Base-by-base conservation (phyloP, 2,329 filamentous ascomycete genomes). In the Volutella citrinella region DNA sequence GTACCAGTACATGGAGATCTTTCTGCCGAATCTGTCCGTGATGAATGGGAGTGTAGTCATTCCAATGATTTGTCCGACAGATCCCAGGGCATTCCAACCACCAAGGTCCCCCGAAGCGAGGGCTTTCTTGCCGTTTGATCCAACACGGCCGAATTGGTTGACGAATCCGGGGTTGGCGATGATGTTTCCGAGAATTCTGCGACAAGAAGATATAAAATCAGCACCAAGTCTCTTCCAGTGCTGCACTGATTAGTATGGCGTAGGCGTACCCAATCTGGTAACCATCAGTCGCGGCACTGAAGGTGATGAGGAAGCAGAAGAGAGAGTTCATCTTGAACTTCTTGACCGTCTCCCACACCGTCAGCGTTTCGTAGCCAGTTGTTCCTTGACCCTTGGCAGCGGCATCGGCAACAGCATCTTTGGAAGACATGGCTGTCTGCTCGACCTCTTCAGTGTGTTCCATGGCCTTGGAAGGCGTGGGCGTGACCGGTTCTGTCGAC, bases 341-440 rank as follows among this genome's bases (percentile, higher is more conserved):
- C 25, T 42, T 52, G 6, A 43, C 33, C 7, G 49, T 54, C 35
- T 54, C 30, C 50, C 50, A 55, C 17, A 40, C 22, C 3, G 36
- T 44, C 30, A 54, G 30, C 10, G 38, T 45, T 37, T 56, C 50
- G 31, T 53, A 54, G 5, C 49, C 52, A 5, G 51, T 41, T 10
- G 45, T 27, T 10, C 40, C 45, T 36, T 55, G 52, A 18, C 52
- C 52, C 22, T 34, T 46, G 26, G 33, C 38, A 7, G 41, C 46
- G 16, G 49, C 48, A 11, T 53, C 45, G 24, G 36, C 30, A 19
- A 32, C n/a, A n/a, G n/a, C n/a, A n/a, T n/a, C n/a, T n/a, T n/a
- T n/a, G n/a, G n/a, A n/a, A n/a, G n/a, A n/a, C n/a, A n/a, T n/a
- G n/a, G n/a, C n/a, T n/a, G n/a, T n/a, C n/a, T n/a, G n/a, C n/a